phyloP scores from a whole-genome alignment of 805 yeast species.

The Zygoascus tannicola region DNA sequence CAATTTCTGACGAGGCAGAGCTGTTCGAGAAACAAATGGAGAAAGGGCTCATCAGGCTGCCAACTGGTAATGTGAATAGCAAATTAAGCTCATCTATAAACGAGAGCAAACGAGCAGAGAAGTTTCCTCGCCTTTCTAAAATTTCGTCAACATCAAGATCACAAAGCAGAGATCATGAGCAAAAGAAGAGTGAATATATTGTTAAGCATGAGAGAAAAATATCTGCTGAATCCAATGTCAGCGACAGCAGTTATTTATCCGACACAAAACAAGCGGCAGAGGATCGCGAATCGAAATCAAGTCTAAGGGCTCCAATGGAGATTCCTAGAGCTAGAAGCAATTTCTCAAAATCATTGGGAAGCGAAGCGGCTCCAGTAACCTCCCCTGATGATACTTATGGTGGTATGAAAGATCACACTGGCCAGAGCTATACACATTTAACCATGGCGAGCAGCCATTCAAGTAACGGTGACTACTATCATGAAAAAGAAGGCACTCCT shows the following conservation, averaged over 20 bases:
- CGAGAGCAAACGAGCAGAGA: too few species aligned
- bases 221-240: too few species aligned
- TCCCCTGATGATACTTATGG: constrained; percentile 14
- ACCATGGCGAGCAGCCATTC: constrained; percentile 4
- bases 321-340: background rate
- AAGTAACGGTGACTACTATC: background rate
- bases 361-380: constrained; percentile 1
- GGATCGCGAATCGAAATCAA: too few species aligned
- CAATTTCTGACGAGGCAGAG: constrained; percentile 32
- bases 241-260: too few species aligned
- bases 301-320: background rate
- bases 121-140: too few species aligned
- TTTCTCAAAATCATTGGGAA: background rate
- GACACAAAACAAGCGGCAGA: too few species aligned
- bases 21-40: constrained; percentile 5
- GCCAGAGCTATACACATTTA: constrained; percentile 11
- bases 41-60: background rate
- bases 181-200: too few species aligned
- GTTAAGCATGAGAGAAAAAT: too few species aligned
- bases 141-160: too few species aligned
- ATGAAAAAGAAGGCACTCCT: background rate
- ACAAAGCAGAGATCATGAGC: too few species aligned
- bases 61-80: background rate
- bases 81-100: too few species aligned
- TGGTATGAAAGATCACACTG: constrained; percentile 4